A percentile compares a stretch with the other conserved stretches of the same genome.
phyloP scores from a whole-genome alignment of 176 grass and related monocot species.

The Canna indica region DNA sequence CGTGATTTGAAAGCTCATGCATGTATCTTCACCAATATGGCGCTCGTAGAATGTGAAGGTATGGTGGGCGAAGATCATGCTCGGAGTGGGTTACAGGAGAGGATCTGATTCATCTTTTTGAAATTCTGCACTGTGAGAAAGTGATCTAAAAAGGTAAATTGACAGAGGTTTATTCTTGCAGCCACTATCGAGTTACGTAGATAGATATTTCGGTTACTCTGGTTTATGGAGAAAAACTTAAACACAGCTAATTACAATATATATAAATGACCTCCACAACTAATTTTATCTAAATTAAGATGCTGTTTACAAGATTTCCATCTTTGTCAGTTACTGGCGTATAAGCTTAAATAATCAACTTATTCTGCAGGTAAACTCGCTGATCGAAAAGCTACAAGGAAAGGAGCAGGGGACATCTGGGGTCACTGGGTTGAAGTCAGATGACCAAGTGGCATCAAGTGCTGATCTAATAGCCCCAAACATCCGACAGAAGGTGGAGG shows the following conservation, averaged over 20 bases:
- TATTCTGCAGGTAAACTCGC: conserved; percentile 38
- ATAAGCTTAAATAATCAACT: not conserved
- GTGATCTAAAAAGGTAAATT: no score
- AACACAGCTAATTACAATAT: not conserved
- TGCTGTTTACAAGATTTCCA: not conserved
- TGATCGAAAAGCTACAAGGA: conserved; percentile 50
- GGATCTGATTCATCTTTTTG: no score
- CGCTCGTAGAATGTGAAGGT: not conserved
- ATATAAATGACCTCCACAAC: no score
- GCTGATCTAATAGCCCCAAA: conserved; percentile 12
- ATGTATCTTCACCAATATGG: no score
- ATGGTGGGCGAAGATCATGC: not conserved
- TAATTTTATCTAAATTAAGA: not conserved
- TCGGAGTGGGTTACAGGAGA: no score
- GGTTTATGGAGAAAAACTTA: no score
- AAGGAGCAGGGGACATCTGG: conserved; percentile 1
- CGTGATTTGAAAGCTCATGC: not conserved
- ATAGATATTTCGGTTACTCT: no score
- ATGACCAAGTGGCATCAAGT: conserved; percentile 10
- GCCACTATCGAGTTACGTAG: not conserved
- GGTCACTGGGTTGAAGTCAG: conserved; percentile 16
- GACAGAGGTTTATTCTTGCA: not conserved
- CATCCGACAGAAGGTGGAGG: conserved; percentile 25
- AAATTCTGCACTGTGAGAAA: no score
- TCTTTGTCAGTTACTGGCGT: not conserved